phyloP scores from a whole-genome alignment of 306 rosid genomes.

The Rosa rugosa region DNA sequence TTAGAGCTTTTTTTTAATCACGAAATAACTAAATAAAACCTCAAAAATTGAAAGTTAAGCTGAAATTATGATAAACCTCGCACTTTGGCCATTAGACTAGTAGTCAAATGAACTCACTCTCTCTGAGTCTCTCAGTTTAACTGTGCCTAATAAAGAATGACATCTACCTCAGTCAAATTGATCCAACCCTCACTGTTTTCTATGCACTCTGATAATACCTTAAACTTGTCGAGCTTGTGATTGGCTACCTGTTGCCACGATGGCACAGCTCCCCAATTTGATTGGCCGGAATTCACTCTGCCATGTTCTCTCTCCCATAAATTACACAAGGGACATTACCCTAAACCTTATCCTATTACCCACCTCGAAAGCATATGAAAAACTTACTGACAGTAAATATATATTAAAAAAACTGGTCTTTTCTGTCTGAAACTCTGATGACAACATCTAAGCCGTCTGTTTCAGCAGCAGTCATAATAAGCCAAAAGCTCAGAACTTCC shows the following conservation, averaged over 20 bases:
- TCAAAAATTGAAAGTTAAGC: neutral
- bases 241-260: constrained; percentile 66
- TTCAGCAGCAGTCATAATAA: constrained; percentile 46
- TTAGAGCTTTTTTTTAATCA: neutral
- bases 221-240: constrained; percentile 85
- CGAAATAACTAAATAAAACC: neutral
- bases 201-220: constrained; percentile 60
- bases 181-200: constrained; percentile 19
- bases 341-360: constrained; percentile 28
- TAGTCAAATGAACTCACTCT: constrained; percentile 43
- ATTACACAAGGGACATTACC: constrained; percentile 47
- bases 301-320: constrained; percentile 12
- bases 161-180: constrained; percentile 1
- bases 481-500: constrained; percentile 59
- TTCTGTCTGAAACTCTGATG: constrained; percentile 44
- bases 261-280: constrained; percentile 53
- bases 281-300: constrained; percentile 43
- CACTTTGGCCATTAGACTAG: neutral
- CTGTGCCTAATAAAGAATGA: constrained; percentile 38
- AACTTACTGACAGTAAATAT: constrained; percentile 10
- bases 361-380: constrained; percentile 39
- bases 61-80: neutral
- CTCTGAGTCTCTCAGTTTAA: constrained; percentile 20
- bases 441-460: constrained; percentile 64
- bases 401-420: constrained; percentile 28